These are phyloP conservation scores for Fallopia convolvulus DNA, from an alignment of 148 eudicot species.

Conservation along the genomic window DNA sequence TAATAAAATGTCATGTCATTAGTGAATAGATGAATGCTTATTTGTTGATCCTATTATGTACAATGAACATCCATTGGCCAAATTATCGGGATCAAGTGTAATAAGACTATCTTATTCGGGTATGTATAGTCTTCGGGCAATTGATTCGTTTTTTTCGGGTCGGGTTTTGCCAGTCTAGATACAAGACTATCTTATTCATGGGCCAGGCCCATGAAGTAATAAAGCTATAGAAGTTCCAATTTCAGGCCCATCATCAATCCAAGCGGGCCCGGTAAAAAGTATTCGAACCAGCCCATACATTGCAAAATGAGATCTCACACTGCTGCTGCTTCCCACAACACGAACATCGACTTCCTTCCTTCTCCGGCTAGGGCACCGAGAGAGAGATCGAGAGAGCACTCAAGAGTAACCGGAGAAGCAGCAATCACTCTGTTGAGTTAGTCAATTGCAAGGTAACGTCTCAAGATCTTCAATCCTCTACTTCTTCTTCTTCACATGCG, in stretches of 20 bases:
- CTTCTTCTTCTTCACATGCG: background rate
- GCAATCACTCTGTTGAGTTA: background rate
- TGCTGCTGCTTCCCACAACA: background rate
- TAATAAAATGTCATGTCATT: background rate
- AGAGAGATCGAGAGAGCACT: background rate
- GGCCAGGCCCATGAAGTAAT: background rate
- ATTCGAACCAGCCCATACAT: background rate
- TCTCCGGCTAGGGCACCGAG: slow-evolving; percentile 11
- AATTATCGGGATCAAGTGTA: background rate
- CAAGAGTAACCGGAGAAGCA: background rate
- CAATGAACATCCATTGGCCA: background rate
- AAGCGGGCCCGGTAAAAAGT: background rate
- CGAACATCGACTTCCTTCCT: background rate
- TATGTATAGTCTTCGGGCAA: no score
- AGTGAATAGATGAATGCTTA: background rate
- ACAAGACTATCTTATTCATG: background rate
- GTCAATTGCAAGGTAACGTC: background rate
- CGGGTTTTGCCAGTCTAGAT: background rate
- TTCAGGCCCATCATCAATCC: background rate
- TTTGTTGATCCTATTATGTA: background rate
- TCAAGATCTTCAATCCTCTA: background rate
- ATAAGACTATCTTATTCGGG: no score
- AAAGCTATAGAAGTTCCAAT: background rate
- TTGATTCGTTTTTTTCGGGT: background rate
- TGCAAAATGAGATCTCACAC: background rate